Percentiles rank a stretch among this genome's conserved stretches.
Evolutionary conservation across 1,284 basidiomycete species (phyloP).

Genomic region (Fomitopsis betulina): DNA sequence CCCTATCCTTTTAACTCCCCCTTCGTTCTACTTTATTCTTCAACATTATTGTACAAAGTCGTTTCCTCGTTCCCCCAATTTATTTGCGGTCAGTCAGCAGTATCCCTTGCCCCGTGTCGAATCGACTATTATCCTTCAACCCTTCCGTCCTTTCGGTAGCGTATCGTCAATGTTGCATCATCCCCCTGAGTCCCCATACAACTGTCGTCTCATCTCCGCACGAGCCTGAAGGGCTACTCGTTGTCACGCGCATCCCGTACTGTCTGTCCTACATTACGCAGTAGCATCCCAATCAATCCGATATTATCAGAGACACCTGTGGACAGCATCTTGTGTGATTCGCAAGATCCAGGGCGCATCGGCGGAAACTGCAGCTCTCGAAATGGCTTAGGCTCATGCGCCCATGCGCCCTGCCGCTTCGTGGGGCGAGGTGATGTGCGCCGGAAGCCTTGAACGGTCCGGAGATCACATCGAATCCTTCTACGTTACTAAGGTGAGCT

Average conservation of each 20-base stretch:
- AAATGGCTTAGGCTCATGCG: background rate
- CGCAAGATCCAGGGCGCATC: background rate
- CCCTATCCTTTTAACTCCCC: slow-evolving; percentile 24
- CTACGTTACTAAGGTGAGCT: slow-evolving; percentile 23
- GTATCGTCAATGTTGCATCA: slow-evolving; percentile 48
- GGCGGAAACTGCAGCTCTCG: background rate
- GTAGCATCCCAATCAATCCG: slow-evolving; percentile 18
- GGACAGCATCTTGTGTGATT: background rate
- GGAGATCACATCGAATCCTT: slow-evolving; percentile 12
- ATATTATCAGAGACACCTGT: slow-evolving; percentile 11
- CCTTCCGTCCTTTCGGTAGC: slow-evolving; percentile 18
- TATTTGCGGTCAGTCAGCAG: slow-evolving; percentile 28
- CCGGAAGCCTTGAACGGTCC: slow-evolving; percentile 14
- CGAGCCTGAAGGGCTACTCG: slow-evolving; percentile 23
- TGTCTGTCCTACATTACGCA: slow-evolving; percentile 27
- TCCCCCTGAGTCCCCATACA: slow-evolving; percentile 21
- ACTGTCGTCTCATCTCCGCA: slow-evolving; percentile 31
- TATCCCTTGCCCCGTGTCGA: slow-evolving; percentile 13
- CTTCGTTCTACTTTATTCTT: slow-evolving; percentile 66
- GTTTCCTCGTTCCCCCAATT: slow-evolving; percentile 19
- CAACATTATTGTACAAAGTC: slow-evolving; percentile 54
- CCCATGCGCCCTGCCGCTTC: background rate
- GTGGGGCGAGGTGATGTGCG: slow-evolving; percentile 4
- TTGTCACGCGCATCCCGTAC: slow-evolving; percentile 17
- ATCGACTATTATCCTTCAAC: slow-evolving; percentile 30